phyloP scores from a whole-genome alignment of 768 basidiomycete species.

The Russula griseocarnosa region DNA sequence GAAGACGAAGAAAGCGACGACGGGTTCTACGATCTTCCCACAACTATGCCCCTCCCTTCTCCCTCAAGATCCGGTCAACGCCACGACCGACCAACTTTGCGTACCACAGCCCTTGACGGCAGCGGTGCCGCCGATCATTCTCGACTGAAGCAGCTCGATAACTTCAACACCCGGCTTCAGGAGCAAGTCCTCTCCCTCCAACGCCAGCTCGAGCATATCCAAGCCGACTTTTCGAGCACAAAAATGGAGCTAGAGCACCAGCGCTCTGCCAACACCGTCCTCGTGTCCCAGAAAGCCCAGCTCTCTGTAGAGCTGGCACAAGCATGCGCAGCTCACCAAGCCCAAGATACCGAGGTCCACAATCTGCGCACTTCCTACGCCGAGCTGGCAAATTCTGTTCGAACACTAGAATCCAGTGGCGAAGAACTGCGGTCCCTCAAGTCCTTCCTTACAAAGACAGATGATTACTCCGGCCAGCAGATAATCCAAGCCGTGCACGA shows the following conservation, averaged over 20 bases:
- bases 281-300: constrained; percentile 27
- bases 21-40: constrained; percentile 25
- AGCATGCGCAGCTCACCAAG: constrained; percentile 13
- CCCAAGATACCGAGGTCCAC: constrained; percentile 23
- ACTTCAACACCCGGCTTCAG: constrained; percentile 24
- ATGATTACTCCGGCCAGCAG: constrained; percentile 37
- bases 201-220: constrained; percentile 27
- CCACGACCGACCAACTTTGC: constrained; percentile 21
- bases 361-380: constrained; percentile 31
- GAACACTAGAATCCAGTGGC: constrained; percentile 26
- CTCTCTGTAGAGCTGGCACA: constrained; percentile 25
- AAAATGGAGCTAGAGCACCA: constrained; percentile 28
- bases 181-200: constrained; percentile 27
- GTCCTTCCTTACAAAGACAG: constrained; percentile 38
- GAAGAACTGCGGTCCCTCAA: constrained; percentile 36
- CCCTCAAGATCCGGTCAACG: constrained; percentile 18
- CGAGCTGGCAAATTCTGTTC: constrained; percentile 30
- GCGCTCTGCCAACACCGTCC: constrained; percentile 23
- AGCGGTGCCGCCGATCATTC: constrained; percentile 1
- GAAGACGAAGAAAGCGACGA: constrained; percentile 24
- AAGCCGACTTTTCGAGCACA: constrained; percentile 27
- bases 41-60: constrained; percentile 17
- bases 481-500: constrained; percentile 36
- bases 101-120: background rate
- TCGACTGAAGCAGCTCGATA: constrained; percentile 21